phyloP scores from a whole-genome alignment of 805 yeast species.

The Tetrapisispora arboricola region DNA sequence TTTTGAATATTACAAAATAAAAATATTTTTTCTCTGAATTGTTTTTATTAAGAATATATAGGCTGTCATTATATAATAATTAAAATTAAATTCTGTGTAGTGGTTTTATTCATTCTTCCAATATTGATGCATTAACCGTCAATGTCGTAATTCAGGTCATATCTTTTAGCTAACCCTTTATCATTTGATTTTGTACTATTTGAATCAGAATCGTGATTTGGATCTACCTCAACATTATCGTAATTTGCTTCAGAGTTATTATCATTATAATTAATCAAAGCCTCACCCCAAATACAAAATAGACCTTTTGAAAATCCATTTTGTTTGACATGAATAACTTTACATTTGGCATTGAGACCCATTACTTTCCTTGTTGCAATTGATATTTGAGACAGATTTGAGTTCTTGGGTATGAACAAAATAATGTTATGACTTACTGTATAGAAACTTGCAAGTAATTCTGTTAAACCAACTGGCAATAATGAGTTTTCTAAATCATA shows the following conservation, averaged over 20 bases:
- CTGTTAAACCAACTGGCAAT: constrained; percentile 40
- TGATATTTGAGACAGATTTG: constrained; percentile 42
- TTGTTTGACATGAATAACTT: constrained; percentile 36
- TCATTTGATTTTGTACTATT: too few relatives aligned
- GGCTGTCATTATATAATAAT: too few relatives aligned
- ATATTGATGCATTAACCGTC: constrained; percentile 1
- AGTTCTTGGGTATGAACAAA: constrained; percentile 54
- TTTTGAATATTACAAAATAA: too few relatives aligned
- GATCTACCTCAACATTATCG: not conserved
- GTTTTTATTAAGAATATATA: too few relatives aligned
- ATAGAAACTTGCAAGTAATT: constrained; percentile 35
- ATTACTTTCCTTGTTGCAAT: constrained; percentile 36
- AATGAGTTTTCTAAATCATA: constrained; percentile 39
- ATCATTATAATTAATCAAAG: constrained; percentile 25
- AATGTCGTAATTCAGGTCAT: constrained; percentile 1
- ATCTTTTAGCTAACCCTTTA: not conserved
- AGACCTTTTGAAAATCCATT: constrained; percentile 43
- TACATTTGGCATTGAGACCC: constrained; percentile 36
- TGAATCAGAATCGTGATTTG: not conserved
- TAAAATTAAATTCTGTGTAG: too few relatives aligned
- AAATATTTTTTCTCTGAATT: too few relatives aligned
- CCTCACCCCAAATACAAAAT: constrained; percentile 50
- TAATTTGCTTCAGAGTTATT: not conserved
- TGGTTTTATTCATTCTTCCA: not conserved
- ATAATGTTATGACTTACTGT: constrained; percentile 40